Percentiles rank a stretch among this genome's conserved stretches.
Evolutionary conservation across 164 flowering plant genomes (phyloP).

Genomic region (Umbilicus rupestris): DNA sequence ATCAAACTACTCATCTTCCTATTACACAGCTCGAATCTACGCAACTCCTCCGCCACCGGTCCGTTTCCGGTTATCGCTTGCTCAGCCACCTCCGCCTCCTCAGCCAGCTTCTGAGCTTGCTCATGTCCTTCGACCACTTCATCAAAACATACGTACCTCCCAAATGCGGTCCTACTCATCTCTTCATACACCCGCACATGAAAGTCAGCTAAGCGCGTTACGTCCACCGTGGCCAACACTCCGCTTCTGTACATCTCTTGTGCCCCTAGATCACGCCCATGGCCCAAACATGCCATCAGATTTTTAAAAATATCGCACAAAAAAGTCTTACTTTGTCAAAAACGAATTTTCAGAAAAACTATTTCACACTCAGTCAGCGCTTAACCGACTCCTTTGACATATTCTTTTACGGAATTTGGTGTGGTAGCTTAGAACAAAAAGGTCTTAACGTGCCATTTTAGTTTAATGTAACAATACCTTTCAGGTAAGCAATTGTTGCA

Average conservation of each 20-base stretch:
- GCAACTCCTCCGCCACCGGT: neutral
- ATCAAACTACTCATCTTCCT: neutral
- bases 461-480: constrained; percentile 34
- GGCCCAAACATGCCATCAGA: no score
- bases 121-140: constrained; percentile 25
- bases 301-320: no score
- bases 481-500: constrained; percentile 59
- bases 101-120: constrained; percentile 32
- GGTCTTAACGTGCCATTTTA: neutral
- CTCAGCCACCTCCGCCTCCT: constrained; percentile 23
- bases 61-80: constrained; percentile 11
- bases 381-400: no score
- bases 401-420: neutral
- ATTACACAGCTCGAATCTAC: neutral
- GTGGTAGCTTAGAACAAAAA: neutral
- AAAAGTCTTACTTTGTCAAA: no score
- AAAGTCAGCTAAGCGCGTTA: constrained; percentile 44
- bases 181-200: constrained; percentile 49
- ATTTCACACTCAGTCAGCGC: no score
- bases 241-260: constrained; percentile 49
- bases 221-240: constrained; percentile 48
- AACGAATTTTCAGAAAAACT: no score
- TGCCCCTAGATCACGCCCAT: constrained; percentile 34
- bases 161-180: constrained; percentile 34
- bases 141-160: constrained; percentile 66